A percentile compares a stretch with the other conserved stretches of the same genome.
These are phyloP conservation scores for Heliosperma pusillum DNA, from an alignment of 148 eudicot genomes.

Conservation along the genomic window DNA sequence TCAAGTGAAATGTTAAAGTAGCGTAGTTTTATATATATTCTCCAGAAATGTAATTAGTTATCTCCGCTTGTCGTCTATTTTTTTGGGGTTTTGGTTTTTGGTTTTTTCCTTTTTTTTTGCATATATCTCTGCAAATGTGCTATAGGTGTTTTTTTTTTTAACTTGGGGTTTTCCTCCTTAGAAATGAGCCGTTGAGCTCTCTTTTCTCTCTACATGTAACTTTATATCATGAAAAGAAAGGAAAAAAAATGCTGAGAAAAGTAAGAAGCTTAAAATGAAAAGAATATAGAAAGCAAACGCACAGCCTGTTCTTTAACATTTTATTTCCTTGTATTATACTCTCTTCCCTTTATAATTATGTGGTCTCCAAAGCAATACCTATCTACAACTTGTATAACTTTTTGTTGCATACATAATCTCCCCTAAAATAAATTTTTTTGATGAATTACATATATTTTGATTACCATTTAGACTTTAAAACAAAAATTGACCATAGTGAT, in stretches of 20 bases:
- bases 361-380: no score
- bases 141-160: conserved; percentile 8
- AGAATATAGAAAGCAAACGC: conserved; percentile 28
- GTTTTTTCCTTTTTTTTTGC: no score
- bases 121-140: conserved; percentile 1
- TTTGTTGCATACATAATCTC: no score
- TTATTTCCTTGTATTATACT: not conserved
- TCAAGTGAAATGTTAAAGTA: not conserved
- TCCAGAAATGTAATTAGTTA: conserved; percentile 22
- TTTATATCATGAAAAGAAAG: conserved; percentile 17
- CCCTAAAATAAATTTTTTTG: no score
- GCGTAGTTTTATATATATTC: conserved; percentile 15
- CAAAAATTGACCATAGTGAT: no score
- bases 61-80: not conserved
- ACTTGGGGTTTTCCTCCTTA: not conserved
- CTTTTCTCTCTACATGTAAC: conserved; percentile 26
- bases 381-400: no score
- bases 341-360: no score
- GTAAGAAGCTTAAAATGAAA: conserved; percentile 21
- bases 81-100: no score
- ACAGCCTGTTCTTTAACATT: conserved; percentile 15
- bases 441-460: no score
- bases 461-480: no score
- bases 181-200: conserved; percentile 24
- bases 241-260: conserved; percentile 31